Percentiles rank a stretch among this genome's conserved stretches.
Evolutionary conservation across 768 basidiomycete species (phyloP).

Genomic region (Clathrus columnatus): DNA sequence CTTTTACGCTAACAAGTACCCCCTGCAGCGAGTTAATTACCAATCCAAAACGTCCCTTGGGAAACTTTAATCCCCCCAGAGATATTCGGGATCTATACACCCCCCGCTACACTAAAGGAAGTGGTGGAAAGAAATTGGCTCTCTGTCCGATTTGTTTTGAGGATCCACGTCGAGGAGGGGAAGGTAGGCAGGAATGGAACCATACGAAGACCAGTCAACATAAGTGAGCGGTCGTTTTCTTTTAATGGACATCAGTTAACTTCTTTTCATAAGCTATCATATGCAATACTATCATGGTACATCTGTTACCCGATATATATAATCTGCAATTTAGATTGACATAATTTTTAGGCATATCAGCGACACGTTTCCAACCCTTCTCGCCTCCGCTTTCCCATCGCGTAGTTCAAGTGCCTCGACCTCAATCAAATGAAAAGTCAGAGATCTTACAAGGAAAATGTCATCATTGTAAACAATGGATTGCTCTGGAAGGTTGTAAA

Average conservation of each 20-base stretch:
- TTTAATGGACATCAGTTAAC: not conserved
- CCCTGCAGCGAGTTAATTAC: not conserved
- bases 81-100: slow-evolving; percentile 63
- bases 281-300: slow-evolving; percentile 75
- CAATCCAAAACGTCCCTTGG: slow-evolving; percentile 14
- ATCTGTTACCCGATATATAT: slow-evolving; percentile 9
- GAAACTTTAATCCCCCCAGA: slow-evolving; percentile 46
- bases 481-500: slow-evolving; percentile 65
- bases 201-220: slow-evolving; percentile 15
- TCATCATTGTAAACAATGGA: slow-evolving; percentile 69
- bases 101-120: slow-evolving; percentile 67
- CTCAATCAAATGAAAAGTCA: slow-evolving; percentile 44
- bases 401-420: slow-evolving; percentile 27
- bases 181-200: slow-evolving; percentile 52
- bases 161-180: slow-evolving; percentile 49
- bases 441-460: slow-evolving; percentile 64
- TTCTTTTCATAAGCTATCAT: slow-evolving; percentile 50
- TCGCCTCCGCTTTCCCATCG: slow-evolving; percentile 68
- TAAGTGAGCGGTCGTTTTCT: slow-evolving; percentile 8
- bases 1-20: not conserved
- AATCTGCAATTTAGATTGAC: not conserved
- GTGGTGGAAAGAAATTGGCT: slow-evolving; percentile 59
- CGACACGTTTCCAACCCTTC: slow-evolving; percentile 59
- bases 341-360: slow-evolving; percentile 52
- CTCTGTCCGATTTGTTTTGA: slow-evolving; percentile 74